phyloP scores from a whole-genome alignment of 345 rosid species.

The Tarenaya hassleriana region DNA sequence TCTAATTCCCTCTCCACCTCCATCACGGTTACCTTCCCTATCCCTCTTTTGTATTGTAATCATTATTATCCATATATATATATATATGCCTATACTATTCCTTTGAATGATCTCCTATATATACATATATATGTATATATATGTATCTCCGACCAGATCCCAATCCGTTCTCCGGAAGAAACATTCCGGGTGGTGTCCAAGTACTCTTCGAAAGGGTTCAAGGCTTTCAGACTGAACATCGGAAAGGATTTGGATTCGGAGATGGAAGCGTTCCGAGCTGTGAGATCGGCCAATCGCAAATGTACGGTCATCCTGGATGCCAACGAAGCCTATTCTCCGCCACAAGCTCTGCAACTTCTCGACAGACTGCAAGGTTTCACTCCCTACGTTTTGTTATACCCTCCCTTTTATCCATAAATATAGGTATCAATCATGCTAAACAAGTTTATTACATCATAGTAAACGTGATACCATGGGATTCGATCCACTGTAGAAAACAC shows the following conservation, averaged over 20 bases:
- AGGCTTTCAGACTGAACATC: constrained; percentile 66
- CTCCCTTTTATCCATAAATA: too few species aligned
- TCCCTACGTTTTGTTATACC: too few species aligned
- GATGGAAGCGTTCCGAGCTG: constrained; percentile 62
- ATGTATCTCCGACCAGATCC: constrained; percentile 41
- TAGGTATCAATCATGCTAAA: too few species aligned
- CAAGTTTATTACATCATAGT: neutral
- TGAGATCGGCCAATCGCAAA: constrained; percentile 48
- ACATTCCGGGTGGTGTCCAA: constrained; percentile 58
- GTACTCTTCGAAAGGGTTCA: constrained; percentile 52
- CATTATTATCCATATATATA: neutral
- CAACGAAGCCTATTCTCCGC: constrained; percentile 65
- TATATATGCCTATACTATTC: neutral
- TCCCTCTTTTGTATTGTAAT: too few species aligned
- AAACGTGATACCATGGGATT: too few species aligned
- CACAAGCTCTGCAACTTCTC: constrained; percentile 62
- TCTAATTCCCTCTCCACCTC: constrained; percentile 55
- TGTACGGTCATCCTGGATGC: constrained; percentile 74
- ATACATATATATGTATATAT: neutral
- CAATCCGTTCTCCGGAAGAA: constrained; percentile 56
- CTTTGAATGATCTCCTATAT: too few species aligned
- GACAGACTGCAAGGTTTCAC: constrained; percentile 25
- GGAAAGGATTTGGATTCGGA: constrained; percentile 60
- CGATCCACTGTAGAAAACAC: too few species aligned
- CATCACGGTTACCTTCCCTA: constrained; percentile 40